Conservation (phyloP, 495 filamentous ascomycete genomes). For the Alectoria sarmentosa region DNA sequence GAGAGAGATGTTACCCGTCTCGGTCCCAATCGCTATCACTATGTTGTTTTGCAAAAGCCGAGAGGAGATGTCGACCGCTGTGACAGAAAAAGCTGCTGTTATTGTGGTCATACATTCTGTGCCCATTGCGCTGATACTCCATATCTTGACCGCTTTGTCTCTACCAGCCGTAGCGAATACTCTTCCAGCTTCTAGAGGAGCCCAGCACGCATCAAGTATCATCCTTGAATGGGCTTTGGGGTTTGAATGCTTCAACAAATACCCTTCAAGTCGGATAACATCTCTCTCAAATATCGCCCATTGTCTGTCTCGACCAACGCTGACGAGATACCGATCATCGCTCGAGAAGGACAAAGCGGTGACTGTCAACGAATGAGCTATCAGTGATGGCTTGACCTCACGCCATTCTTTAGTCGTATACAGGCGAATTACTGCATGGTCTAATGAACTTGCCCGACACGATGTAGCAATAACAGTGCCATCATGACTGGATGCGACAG, state of each 20-base stretch:
- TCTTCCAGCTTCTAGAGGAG: constrained; percentile 39
- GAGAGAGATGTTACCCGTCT: constrained; percentile 40
- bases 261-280: constrained; percentile 37
- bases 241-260: constrained; percentile 52
- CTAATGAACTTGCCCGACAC: constrained; percentile 82
- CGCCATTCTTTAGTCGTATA: constrained; percentile 83
- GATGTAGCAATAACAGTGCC: constrained; percentile 78
- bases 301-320: constrained; percentile 84
- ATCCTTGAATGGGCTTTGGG: constrained; percentile 84
- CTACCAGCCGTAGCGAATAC: constrained; percentile 82
- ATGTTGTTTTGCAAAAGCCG: constrained; percentile 35
- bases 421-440: constrained; percentile 89
- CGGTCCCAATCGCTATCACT: constrained; percentile 60
- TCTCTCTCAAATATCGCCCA: constrained; percentile 70
- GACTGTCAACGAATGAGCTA: constrained; percentile 77
- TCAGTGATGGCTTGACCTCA: constrained; percentile 74
- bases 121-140: constrained; percentile 43
- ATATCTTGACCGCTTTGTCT: constrained; percentile 80
- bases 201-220: constrained; percentile 83
- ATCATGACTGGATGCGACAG: constrained; percentile 72
- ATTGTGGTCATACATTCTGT: constrained; percentile 45
- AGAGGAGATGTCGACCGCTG: constrained; percentile 64
- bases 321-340: constrained; percentile 68
- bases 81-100: constrained; percentile 54
- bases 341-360: constrained; percentile 69